A percentile compares a stretch with the other conserved stretches of the same genome.
These are phyloP conservation scores for Scheffersomyces lignosus DNA, from an alignment of 805 yeast species.

Conservation along the genomic window DNA sequence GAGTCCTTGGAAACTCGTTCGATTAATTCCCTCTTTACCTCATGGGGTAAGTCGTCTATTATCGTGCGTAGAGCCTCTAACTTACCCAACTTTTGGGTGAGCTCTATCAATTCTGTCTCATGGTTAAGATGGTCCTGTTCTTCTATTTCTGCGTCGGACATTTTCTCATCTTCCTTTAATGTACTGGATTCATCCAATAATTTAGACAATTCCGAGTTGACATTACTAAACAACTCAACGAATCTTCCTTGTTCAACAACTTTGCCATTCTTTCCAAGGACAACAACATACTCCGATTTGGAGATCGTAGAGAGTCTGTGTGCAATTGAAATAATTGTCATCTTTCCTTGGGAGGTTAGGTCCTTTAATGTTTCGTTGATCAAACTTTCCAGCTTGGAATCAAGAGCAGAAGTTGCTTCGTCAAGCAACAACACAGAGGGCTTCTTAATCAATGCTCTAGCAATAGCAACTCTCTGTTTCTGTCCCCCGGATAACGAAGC, in stretches of 20 bases:
- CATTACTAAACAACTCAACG: slow-evolving; percentile 39
- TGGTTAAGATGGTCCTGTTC: slow-evolving; percentile 24
- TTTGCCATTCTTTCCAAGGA: slow-evolving; percentile 41
- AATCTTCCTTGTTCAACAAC: slow-evolving; percentile 43
- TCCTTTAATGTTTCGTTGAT: slow-evolving; percentile 43
- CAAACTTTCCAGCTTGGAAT: slow-evolving; percentile 48
- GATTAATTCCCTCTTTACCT: slow-evolving; percentile 28
- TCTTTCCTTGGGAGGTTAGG: slow-evolving; percentile 35
- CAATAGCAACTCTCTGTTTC: slow-evolving; percentile 75
- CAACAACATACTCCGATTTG: slow-evolving; percentile 44
- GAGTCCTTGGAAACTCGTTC: slow-evolving; percentile 23
- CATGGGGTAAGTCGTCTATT: slow-evolving; percentile 38
- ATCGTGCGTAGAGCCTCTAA: slow-evolving; percentile 28
- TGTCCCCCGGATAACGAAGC: slow-evolving; percentile 72
- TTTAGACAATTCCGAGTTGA: slow-evolving; percentile 41
- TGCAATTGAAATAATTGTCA: slow-evolving; percentile 46
- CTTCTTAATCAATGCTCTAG: slow-evolving; percentile 66
- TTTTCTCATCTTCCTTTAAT: slow-evolving; percentile 15
- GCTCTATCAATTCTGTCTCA: slow-evolving; percentile 24
- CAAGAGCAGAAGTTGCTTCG: slow-evolving; percentile 69
- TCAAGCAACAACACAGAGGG: slow-evolving; percentile 66
- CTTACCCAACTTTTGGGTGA: slow-evolving; percentile 13
- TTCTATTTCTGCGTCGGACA: slow-evolving; percentile 24
- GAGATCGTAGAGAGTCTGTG: slow-evolving; percentile 47
- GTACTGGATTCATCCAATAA: slow-evolving; percentile 37